These are phyloP conservation scores for Pisolithus microcarpus DNA, from an alignment of 768 basidiomycete species.

Conservation along the genomic window DNA sequence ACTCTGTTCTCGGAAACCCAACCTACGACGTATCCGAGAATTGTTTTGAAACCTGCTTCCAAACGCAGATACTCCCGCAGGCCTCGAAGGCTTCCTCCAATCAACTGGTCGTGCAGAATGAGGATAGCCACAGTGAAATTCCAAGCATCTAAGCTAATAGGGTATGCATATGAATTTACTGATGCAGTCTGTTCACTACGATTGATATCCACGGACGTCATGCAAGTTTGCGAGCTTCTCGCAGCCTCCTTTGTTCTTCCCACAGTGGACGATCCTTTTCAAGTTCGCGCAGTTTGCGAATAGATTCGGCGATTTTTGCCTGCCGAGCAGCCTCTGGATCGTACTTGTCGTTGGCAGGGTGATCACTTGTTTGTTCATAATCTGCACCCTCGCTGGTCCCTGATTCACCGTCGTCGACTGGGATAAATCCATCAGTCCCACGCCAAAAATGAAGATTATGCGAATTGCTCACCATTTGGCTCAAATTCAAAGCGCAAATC, in stretches of 20 bases:
- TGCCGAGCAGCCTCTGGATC: constrained; percentile 34
- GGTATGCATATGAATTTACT: neutral
- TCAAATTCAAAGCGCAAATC: constrained; percentile 24
- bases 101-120: too few relatives aligned
- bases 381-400: constrained; percentile 1
- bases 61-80: too few relatives aligned
- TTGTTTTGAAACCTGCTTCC: too few relatives aligned
- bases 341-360: neutral
- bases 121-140: too few relatives aligned
- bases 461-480: constrained; percentile 13
- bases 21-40: too few relatives aligned
- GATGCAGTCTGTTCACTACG: neutral
- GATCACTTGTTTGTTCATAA: neutral
- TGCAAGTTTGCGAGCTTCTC: constrained; percentile 34
- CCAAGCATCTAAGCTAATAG: too few relatives aligned
- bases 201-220: constrained; percentile 6
- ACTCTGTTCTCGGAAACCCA: constrained; percentile 12
- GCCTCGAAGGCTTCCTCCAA: too few relatives aligned
- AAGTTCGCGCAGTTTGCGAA: constrained; percentile 60
- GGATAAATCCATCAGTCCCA: neutral
- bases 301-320: constrained; percentile 53
- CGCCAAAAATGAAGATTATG: neutral
- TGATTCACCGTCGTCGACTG: constrained; percentile 12
- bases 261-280: constrained; percentile 57
- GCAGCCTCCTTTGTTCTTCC: constrained; percentile 46